A percentile compares a stretch with the other conserved stretches of the same genome.
phyloP scores from a whole-genome alignment of 352 stramenopile genomes.

The Phytophthora hibernalis region DNA sequence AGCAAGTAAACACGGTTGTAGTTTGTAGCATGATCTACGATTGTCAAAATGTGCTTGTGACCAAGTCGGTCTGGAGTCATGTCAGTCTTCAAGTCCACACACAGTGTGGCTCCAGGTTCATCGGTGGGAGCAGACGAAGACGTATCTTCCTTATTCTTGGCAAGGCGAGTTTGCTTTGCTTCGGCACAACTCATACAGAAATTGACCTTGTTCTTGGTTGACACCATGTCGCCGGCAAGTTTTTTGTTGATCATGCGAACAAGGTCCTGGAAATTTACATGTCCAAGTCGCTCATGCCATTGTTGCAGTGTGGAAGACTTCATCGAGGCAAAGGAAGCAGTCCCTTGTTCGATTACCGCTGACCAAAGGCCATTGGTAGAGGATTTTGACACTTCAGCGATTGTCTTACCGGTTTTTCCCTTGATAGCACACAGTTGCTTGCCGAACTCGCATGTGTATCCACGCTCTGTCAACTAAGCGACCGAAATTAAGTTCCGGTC shows the following conservation, averaged over 20 bases:
- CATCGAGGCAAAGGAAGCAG: background rate
- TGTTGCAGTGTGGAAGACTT: background rate
- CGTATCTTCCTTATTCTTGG: background rate
- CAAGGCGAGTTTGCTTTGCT: conserved; percentile 12
- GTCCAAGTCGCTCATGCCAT: too few species aligned
- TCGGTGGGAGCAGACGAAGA: conserved; percentile 12
- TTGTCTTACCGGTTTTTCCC: background rate
- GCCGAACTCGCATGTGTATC: background rate
- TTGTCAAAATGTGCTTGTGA: conserved; percentile 17
- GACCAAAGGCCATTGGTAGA: background rate
- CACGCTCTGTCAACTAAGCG: background rate
- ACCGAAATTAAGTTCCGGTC: background rate
- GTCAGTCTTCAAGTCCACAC: conserved; percentile 15
- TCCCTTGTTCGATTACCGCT: background rate
- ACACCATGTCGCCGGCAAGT: background rate
- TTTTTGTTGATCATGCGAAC: conserved; percentile 12
- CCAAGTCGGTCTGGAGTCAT: conserved; percentile 8
- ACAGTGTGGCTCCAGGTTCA: conserved; percentile 4
- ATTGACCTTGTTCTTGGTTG: background rate
- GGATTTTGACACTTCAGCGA: background rate
- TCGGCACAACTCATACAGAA: conserved; percentile 24
- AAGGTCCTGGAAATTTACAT: conserved; percentile 17
- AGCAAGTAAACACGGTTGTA: conserved; percentile 15
- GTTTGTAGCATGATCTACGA: conserved; percentile 13
- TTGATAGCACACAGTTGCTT: background rate